Percentiles rank a stretch among this genome's conserved stretches.
Conservation (phyloP, 2,329 filamentous ascomycete genomes). For the Fusarium haematococcum region DNA sequence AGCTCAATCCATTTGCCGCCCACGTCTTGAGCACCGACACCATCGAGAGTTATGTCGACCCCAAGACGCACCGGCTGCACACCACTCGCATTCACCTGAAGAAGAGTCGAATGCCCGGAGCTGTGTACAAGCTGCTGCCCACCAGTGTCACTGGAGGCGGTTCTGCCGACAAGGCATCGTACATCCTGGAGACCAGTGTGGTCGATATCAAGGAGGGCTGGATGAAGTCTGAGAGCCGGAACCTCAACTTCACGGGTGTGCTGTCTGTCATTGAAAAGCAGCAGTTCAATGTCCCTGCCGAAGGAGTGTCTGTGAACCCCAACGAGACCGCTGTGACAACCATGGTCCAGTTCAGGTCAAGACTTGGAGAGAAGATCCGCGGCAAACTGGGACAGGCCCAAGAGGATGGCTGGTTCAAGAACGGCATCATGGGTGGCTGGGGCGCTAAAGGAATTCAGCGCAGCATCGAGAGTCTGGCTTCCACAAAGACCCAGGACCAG, state of each 20-base stretch:
- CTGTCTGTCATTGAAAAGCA: conserved; percentile 83
- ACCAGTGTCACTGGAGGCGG: conserved; percentile 74
- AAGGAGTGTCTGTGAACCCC: conserved; percentile 39
- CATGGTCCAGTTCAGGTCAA: conserved; percentile 79
- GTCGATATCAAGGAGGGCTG: conserved; percentile 84
- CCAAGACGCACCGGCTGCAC: conserved; percentile 78
- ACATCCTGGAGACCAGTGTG: conserved; percentile 83
- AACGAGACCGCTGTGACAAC: conserved; percentile 75
- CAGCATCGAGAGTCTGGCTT: conserved; percentile 82
- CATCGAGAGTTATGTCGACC: conserved; percentile 79
- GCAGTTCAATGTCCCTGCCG: conserved; percentile 65
- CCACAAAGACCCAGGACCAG: conserved; percentile 81
- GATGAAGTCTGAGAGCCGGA: conserved; percentile 85
- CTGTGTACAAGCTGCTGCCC: conserved; percentile 81
- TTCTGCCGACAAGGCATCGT: conserved; percentile 76
- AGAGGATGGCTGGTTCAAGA: conserved; percentile 61
- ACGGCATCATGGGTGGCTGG: conserved; percentile 67
- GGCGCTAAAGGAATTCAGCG: conserved; percentile 79
- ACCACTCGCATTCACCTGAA: conserved; percentile 86
- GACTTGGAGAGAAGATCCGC: conserved; percentile 76
- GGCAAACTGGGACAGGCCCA: conserved; percentile 63
- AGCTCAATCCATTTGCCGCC: conserved; percentile 81
- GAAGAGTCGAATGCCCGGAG: conserved; percentile 80
- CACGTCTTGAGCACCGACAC: conserved; percentile 89
- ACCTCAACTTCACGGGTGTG: conserved; percentile 85